Evolutionary conservation across 371 early-diverging fungal species (phyloP).

Genomic region (Smittium mucronatum): DNA sequence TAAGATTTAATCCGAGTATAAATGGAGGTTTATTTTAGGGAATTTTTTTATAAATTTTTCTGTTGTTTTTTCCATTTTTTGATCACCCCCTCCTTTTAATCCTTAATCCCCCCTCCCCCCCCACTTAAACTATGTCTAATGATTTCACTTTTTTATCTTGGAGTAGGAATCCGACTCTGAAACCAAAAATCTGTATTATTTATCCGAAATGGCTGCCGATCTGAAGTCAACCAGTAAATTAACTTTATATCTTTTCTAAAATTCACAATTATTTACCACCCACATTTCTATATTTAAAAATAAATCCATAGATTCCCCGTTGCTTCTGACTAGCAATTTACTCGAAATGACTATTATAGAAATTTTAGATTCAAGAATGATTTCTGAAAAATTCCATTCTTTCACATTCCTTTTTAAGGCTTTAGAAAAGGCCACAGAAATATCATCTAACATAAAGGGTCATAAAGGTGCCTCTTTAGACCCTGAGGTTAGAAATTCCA

Average conservation of each 20-base stretch:
- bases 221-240: neutral
- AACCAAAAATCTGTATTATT: neutral
- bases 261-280: too few relatives aligned
- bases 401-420: slow-evolving; percentile 67
- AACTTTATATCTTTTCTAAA: neutral
- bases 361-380: neutral
- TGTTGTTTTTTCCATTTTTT: too few relatives aligned
- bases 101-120: neutral
- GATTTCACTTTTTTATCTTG: too few relatives aligned
- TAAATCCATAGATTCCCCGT: neutral
- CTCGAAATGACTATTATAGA: slow-evolving; percentile 28
- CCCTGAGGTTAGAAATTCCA: slow-evolving; percentile 37
- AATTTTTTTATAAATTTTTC: too few relatives aligned
- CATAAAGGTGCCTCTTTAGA: slow-evolving; percentile 43
- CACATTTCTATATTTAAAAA: too few relatives aligned
- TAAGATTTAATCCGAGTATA: too few relatives aligned
- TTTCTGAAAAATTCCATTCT: neutral
- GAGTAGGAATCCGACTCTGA: neutral
- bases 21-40: too few relatives aligned
- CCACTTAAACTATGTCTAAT: slow-evolving; percentile 24
- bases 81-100: too few relatives aligned
- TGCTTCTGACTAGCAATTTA: slow-evolving; percentile 6
- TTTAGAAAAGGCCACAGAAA: slow-evolving; percentile 54
- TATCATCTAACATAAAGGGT: slow-evolving; percentile 37
- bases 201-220: neutral